Percentiles rank a stretch among this genome's conserved stretches.
Evolutionary conservation across 176 grass and related monocot species (phyloP).

Genomic region (Urochloa ruziziensis): DNA sequence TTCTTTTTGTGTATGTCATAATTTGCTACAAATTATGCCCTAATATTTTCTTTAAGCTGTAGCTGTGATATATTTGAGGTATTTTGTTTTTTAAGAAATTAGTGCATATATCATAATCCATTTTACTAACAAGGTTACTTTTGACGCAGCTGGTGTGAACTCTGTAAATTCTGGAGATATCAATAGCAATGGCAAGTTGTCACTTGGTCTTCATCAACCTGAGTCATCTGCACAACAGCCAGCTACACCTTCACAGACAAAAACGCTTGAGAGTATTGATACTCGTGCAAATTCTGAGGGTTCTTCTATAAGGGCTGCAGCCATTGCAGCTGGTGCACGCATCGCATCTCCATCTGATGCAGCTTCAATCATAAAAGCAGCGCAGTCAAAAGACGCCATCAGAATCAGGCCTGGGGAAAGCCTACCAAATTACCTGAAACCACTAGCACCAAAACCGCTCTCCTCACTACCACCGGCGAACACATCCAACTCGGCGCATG

Average conservation of each 20-base stretch:
- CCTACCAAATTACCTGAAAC: slow-evolving; percentile 38
- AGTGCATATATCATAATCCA: neutral
- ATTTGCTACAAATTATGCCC: neutral
- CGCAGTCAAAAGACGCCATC: slow-evolving; percentile 47
- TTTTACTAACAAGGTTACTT: slow-evolving; percentile 1
- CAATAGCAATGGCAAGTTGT: slow-evolving; percentile 34
- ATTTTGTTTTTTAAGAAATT: slow-evolving; percentile 8
- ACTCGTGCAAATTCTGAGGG: slow-evolving; percentile 21
- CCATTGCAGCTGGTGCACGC: slow-evolving; percentile 56
- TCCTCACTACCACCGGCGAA: neutral
- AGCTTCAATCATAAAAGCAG: slow-evolving; percentile 61
- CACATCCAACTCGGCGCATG: slow-evolving; percentile 16
- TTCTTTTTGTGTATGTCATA: neutral
- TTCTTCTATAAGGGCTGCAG: slow-evolving; percentile 54
- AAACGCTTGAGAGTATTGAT: slow-evolving; percentile 1
- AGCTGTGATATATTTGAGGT: neutral
- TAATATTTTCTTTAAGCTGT: neutral
- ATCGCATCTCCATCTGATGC: slow-evolving; percentile 56
- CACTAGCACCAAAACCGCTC: slow-evolving; percentile 35
- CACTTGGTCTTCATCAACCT: slow-evolving; percentile 25
- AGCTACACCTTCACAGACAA: slow-evolving; percentile 22
- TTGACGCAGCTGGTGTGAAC: slow-evolving; percentile 39
- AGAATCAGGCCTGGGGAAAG: slow-evolving; percentile 51
- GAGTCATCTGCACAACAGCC: slow-evolving; percentile 27
- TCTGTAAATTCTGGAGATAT: slow-evolving; percentile 6